phyloP scores from a whole-genome alignment of 805 yeast genomes.

The Cyberlindnera mississippiensis region DNA sequence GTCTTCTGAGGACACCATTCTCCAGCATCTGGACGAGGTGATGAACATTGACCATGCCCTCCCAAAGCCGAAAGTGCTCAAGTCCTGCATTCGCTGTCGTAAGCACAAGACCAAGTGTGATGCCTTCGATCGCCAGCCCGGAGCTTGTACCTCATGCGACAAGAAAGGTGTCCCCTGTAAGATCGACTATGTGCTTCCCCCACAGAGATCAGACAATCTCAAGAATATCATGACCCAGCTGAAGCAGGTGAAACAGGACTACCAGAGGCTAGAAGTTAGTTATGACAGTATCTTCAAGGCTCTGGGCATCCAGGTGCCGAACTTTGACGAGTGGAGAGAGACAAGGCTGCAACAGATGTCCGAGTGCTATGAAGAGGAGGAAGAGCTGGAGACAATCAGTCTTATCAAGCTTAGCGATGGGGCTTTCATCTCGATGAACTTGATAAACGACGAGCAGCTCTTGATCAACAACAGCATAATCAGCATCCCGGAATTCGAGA shows the following conservation, averaged over 20 bases:
- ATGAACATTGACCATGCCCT: slow-evolving; percentile 13
- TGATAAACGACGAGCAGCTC: slow-evolving; percentile 6
- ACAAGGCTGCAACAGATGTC: neutral
- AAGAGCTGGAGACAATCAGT: slow-evolving; percentile 5
- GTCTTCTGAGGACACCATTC: slow-evolving; percentile 3
- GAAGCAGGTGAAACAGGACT: slow-evolving; percentile 12
- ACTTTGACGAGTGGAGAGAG: slow-evolving; percentile 20
- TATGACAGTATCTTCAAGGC: slow-evolving; percentile 12
- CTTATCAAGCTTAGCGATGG: slow-evolving; percentile 13
- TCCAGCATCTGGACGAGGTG: slow-evolving; percentile 8
- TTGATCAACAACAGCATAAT: slow-evolving; percentile 17
- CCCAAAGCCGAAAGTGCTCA: slow-evolving; percentile 40
- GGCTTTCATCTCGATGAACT: slow-evolving; percentile 10
- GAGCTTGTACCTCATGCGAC: slow-evolving; percentile 53
- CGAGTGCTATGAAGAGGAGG: slow-evolving; percentile 1
- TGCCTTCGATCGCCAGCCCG: slow-evolving; percentile 46
- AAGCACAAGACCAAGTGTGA: slow-evolving; percentile 67
- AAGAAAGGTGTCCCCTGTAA: slow-evolving; percentile 49
- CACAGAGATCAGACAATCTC: slow-evolving; percentile 34
- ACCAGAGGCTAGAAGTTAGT: slow-evolving; percentile 9
- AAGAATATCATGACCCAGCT: slow-evolving; percentile 23
- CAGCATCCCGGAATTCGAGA: slow-evolving; percentile 14
- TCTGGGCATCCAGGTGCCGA: slow-evolving; percentile 15
- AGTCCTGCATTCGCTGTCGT: slow-evolving; percentile 62
- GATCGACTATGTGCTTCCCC: slow-evolving; percentile 51